Base-by-base conservation (phyloP, 768 basidiomycete species). In the Tulasnella calospora region DNA sequence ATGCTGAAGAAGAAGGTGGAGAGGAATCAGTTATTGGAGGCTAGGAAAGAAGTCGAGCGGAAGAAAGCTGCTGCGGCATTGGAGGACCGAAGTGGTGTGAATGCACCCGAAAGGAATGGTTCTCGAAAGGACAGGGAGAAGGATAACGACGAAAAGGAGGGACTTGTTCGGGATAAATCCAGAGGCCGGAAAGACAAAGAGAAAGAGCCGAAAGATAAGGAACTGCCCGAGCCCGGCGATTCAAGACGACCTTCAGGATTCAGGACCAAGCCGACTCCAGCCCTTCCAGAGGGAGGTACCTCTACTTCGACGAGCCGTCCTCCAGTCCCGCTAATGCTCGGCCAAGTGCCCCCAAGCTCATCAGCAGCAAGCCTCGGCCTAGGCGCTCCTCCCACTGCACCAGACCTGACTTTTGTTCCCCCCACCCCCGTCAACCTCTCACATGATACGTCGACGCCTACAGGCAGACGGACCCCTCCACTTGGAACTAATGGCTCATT, bases 1-100 rank as follows among this genome's bases (percentile, higher is more conserved):
- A 94, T 97, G 89, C 86, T 98, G 72, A 92, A 91, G 83, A 89
- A 91, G 83, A 96, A 91, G 82, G 89, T 90, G 27, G 95, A 88
- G 89, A 86, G 90, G 84, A 88, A 87, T 69, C 87, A 86, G 73
- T 81, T 82, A 23, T 78, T 79, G 21, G 81, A 81, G 67, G 51
- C 38, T 17, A 76, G 57, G 67, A 74, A 77, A 44, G 61, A 80
- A n/a, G 70, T 41, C 21, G 79, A 80, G 41, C 46, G 76, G 61
- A 36, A 61, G 33, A 78, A 78, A 30, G 76, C 76, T 44, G 76
- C 76, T n/a, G 71, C 38, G 17, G 71, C 76, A 9, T 55, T 78
- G 27, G 76, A 78, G 46, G 69, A 71, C 51, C 47, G 57, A 33
- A 57, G 55, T 17, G 44, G 57, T 30, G 74, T 15, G 19, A 46